A percentile compares a stretch with the other conserved stretches of the same genome.
Conservation (phyloP, 139 green algal genomes). For the Chlamydomonas applanata region DNA sequence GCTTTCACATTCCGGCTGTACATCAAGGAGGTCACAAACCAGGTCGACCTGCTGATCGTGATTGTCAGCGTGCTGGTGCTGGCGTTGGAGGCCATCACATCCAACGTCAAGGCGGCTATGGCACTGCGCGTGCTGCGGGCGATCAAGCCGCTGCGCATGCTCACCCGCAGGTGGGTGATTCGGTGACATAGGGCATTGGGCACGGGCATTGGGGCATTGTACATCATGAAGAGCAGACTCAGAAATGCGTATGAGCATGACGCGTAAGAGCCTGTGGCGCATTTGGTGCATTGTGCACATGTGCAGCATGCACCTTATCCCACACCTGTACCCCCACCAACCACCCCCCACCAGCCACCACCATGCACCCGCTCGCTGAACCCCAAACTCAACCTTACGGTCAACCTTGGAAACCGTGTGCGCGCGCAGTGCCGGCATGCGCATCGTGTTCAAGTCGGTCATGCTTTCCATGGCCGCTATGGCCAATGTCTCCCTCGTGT, state of each 20-base stretch:
- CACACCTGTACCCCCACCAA: too few relatives aligned
- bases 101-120: conserved; percentile 11
- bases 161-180: conserved; percentile 51
- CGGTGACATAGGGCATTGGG: too few relatives aligned
- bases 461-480: conserved; percentile 64
- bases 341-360: too few relatives aligned
- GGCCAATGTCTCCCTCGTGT: conserved; percentile 76
- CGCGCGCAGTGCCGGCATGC: conserved; percentile 58
- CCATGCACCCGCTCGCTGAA: too few relatives aligned
- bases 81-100: conserved; percentile 29
- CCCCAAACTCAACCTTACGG: too few relatives aligned
- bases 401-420: too few relatives aligned
- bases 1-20: conserved; percentile 70
- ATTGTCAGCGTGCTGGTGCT: conserved; percentile 40
- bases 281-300: too few relatives aligned
- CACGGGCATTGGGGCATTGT: too few relatives aligned
- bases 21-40: conserved; percentile 53
- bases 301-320: too few relatives aligned
- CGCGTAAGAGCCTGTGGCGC: too few relatives aligned
- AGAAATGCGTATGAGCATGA: too few relatives aligned
- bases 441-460: conserved; percentile 60
- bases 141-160: conserved; percentile 68
- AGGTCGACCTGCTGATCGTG: conserved; percentile 77
- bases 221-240: too few relatives aligned
- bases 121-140: conserved; percentile 66